Conservation (phyloP, 306 rosid species). For the Albizia julibrissin region DNA sequence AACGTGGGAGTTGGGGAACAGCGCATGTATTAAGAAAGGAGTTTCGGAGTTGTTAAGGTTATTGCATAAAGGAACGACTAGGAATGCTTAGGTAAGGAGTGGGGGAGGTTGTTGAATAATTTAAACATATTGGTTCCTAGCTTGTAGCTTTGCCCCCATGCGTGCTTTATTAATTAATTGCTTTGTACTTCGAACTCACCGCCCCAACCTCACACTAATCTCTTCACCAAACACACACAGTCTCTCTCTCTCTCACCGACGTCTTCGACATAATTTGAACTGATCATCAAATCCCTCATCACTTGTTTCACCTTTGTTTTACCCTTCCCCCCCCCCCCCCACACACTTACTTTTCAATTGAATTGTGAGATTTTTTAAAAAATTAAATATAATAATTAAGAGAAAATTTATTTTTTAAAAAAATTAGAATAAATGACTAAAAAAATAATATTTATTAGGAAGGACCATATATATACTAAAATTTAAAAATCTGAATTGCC, state of each 20-base stretch:
- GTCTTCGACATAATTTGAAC: background rate
- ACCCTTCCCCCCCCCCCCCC: too few species aligned
- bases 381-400: too few species aligned
- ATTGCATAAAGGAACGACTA: background rate
- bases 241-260: background rate
- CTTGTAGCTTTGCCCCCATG: background rate
- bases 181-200: background rate
- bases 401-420: too few species aligned
- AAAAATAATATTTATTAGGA: too few species aligned
- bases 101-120: background rate
- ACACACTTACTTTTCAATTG: too few species aligned
- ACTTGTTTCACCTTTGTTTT: background rate
- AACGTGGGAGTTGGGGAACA: background rate
- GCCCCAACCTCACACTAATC: background rate
- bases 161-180: background rate
- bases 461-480: too few species aligned
- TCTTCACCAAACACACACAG: background rate
- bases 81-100: too few species aligned
- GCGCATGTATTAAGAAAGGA: background rate
- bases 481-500: too few species aligned
- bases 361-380: too few species aligned
- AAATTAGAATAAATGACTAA: too few species aligned
- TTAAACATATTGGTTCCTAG: background rate
- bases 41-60: constrained; percentile 4
- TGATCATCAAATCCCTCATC: background rate